Evolutionary conservation across 768 basidiomycete species (phyloP).

Genomic region (Leucocoprinus birnbaumii): DNA sequence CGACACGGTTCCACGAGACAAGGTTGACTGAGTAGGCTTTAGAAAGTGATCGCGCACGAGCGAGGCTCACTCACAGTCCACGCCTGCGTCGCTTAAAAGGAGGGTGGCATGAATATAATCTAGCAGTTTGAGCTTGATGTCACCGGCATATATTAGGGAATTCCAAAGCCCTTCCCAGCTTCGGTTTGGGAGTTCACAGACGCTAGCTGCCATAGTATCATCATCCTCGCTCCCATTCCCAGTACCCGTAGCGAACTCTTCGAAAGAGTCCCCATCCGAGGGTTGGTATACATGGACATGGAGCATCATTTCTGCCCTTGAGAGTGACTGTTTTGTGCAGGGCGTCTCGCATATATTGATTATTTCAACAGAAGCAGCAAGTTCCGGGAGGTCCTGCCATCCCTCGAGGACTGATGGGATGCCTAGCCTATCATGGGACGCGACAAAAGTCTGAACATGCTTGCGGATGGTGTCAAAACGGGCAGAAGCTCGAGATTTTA

Average conservation of each 20-base stretch:
- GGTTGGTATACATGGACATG: constrained; percentile 91
- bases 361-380: constrained; percentile 72
- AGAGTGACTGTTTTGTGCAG: constrained; percentile 50
- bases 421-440: constrained; percentile 61
- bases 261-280: constrained; percentile 59
- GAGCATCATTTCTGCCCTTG: constrained; percentile 57
- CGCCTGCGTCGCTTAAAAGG: constrained; percentile 84
- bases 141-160: constrained; percentile 78
- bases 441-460: constrained; percentile 53
- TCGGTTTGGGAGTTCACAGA: constrained; percentile 83
- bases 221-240: constrained; percentile 59
- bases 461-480: constrained; percentile 75
- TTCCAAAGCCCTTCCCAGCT: constrained; percentile 93
- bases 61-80: constrained; percentile 54
- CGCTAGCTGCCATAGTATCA: constrained; percentile 82
- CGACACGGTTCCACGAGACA: constrained; percentile 93
- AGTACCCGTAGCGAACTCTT: constrained; percentile 69
- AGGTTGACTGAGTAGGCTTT: constrained; percentile 64
- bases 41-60: neutral
- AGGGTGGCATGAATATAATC: constrained; percentile 96
- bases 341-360: constrained; percentile 72
- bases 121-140: constrained; percentile 84
- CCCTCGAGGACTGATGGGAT: constrained; percentile 72
- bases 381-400: constrained; percentile 74
- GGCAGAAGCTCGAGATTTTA: constrained; percentile 62